Evolutionary conservation across 768 basidiomycete species (phyloP), one percentile per base, ranked within the genome.

Genomic region (Leccinum olivaceopallidum): DNA sequence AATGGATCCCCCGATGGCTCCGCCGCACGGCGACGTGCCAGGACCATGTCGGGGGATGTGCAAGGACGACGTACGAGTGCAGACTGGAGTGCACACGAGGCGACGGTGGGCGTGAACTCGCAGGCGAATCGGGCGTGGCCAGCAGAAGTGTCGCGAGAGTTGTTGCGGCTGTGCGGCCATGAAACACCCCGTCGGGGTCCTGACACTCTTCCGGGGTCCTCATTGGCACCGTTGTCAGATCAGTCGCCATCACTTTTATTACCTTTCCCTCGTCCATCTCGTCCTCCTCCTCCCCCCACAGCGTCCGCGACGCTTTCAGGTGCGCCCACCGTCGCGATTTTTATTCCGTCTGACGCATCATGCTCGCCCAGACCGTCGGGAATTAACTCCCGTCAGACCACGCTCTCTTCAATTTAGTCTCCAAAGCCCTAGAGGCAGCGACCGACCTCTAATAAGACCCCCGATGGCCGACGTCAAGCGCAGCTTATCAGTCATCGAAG

Each of bases 81-180:
- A 28, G 85, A 86, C 55, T 85, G 82, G 75, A 84, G 77, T 53
- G 77, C 84, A 18, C 69, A 77, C 56, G 80, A 82, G 65, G 85
- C 82, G 37, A 73, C 67, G 10, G 76, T 68, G 14, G 71, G 73
- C 4, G 73, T 75, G 37, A 68, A 61, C 52, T 60, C 70, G 2
- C 57, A 53, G 18, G 61, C 61, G 47, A 77, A 77, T 37, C 77
- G 74, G 30, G 78, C 77, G 58, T 87, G 86, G 86, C 83, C 84
- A 58, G 83, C 83, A 5, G 78, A 81, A 57, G 82, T 86, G 20
- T 83, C 85, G 48, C 80, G 79, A 60, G 81, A 84, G 64, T 81
- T 87, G 58, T 65, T 87, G 42, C 74, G 78, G 39, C 69, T 86
- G 28, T 80, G 84, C 34, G 67, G 86, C 61, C 51, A 18, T n/a